Base-by-base conservation (phyloP, 164 flowering plant species). In the Kalanchoe fedtschenkoi region DNA sequence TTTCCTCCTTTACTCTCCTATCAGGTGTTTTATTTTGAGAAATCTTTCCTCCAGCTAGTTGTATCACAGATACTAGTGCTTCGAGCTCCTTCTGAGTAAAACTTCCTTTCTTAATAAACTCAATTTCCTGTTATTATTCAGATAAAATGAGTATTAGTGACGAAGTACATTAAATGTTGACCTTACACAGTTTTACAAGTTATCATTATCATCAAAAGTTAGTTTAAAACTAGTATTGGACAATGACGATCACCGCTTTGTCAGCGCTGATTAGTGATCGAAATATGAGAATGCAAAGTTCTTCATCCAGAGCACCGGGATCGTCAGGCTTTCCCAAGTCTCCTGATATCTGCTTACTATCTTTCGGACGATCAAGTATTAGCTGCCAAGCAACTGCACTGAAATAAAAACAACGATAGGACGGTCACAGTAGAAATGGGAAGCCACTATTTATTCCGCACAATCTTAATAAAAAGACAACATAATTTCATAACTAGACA, bases 331-430 rank as follows among this genome's bases (percentile, higher is more conserved):
- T 58, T 9, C 60, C 78, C 34, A 44, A 57, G 26, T 58, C 62
- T n/a, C 55, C 70, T 64, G 43, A 74, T 58, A 58, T 37, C 63
- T 71, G 76, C 64, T 64, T 75, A 65, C 67, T 72, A 38, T 73
- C 71, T 38, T 69, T 64, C 46, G 84, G 84, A 17, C 34, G 75
- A 66, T 62, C 77, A 62, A 93, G 86, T 38, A 81, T 77, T 39
- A 93, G 74, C 69, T 93, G 96, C 96, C 96, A 88, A 58, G 92
- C 95, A 73, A 78, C 85, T 55, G 81, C 64, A 77, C 99, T 93
- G 97, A 54, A 75, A 71, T 47, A 57, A 24, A 46, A 46, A 26
- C 9, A 2, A 37, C 8, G 56, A 26, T 51, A 11, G 26, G 17
- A 2, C 32, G 0, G 13, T 13, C 32, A 51, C 24, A 51, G 32